These are phyloP conservation scores for Pelargonium cotyledonis DNA, from an alignment of 441 rosid species.

Conservation along the genomic window DNA sequence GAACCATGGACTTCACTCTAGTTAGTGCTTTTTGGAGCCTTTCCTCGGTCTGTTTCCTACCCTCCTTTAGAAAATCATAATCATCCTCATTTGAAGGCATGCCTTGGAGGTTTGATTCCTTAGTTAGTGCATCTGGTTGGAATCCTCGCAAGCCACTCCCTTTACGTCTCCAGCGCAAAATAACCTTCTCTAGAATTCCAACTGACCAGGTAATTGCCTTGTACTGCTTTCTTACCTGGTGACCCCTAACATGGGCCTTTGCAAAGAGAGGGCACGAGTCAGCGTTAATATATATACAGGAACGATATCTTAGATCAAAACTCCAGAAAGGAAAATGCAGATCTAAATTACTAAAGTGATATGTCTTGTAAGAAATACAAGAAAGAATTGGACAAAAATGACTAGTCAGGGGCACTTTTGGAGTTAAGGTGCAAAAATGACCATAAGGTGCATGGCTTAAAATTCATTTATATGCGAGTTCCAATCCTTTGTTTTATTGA, in stretches of 20 bases:
- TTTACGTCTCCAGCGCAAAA: conserved; percentile 83
- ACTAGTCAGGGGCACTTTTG: too few species aligned
- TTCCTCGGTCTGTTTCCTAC: conserved; percentile 81
- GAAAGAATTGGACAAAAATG: background rate
- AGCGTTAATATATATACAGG: background rate
- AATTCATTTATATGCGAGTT: background rate
- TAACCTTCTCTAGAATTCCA: conserved; percentile 76
- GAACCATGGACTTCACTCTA: conserved; percentile 88
- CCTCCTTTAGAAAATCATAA: conserved; percentile 70
- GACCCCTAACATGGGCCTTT: conserved; percentile 86
- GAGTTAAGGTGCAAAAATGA: too few species aligned
- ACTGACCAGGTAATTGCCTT: conserved; percentile 75
- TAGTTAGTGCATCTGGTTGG: conserved; percentile 43
- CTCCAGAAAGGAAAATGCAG: background rate
- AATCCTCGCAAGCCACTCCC: conserved; percentile 84
- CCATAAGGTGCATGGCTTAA: background rate
- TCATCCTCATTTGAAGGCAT: conserved; percentile 55
- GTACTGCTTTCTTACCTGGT: conserved; percentile 71
- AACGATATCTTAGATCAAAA: background rate
- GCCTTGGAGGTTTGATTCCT: conserved; percentile 33
- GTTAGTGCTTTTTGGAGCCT: conserved; percentile 70
- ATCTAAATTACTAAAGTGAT: too few species aligned
- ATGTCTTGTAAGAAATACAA: background rate
- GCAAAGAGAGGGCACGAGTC: background rate
- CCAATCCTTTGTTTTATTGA: background rate